These are phyloP conservation scores for Tetracladium setigerum DNA, from an alignment of 495 filamentous ascomycete species.

Conservation along the genomic window DNA sequence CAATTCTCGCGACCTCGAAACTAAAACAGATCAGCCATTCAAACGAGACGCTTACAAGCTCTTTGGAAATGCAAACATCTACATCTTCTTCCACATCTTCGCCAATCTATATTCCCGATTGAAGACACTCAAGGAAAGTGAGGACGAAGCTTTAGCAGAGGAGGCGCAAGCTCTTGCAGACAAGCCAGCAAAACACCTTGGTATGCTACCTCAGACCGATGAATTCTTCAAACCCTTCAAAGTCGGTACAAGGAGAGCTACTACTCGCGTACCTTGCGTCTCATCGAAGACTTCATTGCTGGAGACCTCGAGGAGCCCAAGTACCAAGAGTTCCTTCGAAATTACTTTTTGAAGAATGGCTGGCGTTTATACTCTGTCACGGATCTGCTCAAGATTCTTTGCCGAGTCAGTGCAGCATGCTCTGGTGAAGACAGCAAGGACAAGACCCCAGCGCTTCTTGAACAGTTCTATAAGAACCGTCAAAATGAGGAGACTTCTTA, in stretches of 20 bases:
- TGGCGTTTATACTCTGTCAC: constrained; percentile 88
- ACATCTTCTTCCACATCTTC: constrained; percentile 89
- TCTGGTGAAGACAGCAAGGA: constrained; percentile 79
- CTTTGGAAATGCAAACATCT: constrained; percentile 83
- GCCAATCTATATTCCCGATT: constrained; percentile 81
- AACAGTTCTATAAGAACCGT: constrained; percentile 74
- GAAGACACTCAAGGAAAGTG: constrained; percentile 69
- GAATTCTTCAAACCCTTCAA: constrained; percentile 5
- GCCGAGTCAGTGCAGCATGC: constrained; percentile 66
- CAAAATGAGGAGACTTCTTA: constrained; percentile 75
- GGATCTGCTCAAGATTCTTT: constrained; percentile 69
- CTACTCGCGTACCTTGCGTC: constrained; percentile 50
- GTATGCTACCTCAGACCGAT: constrained; percentile 45
- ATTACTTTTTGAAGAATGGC: constrained; percentile 79
- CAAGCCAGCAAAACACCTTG: constrained; percentile 76
- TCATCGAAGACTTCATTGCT: constrained; percentile 75
- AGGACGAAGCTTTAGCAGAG: constrained; percentile 61
- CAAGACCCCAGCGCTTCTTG: constrained; percentile 77
- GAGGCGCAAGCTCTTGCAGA: constrained; percentile 57
- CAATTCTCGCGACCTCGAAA: constrained; percentile 45
- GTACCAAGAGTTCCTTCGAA: constrained; percentile 83
- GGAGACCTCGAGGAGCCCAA: constrained; percentile 71
- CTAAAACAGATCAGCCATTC: constrained; percentile 74
- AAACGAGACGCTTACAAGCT: constrained; percentile 71
- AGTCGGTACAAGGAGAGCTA: constrained; percentile 31